Base-by-base conservation (phyloP, 1,139 yeast genomes). In the Yarrowia galli region DNA sequence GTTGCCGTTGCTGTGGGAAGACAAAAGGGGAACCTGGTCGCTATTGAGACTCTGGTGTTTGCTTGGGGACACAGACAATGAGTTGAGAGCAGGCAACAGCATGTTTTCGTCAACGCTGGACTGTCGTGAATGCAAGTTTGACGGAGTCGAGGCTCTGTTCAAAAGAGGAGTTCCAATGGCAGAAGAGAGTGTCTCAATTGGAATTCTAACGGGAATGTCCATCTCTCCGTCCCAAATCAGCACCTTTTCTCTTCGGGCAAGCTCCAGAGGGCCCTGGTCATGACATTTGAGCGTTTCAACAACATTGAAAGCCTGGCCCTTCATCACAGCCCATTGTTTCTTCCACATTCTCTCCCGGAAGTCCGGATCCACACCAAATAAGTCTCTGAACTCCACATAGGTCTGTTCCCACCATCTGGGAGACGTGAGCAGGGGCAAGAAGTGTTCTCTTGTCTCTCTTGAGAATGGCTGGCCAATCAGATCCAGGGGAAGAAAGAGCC, bases 291-390 rank as follows among this genome's bases (percentile, higher is more conserved):
- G 77, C 0, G 88, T 83, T 71, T 89, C 92, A 5, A 89, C 89
- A 9, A 89, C 89, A 72, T 89, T 89, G 77, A 88, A 89, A 0
- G 95, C 92, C 73, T 89, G 95, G 0, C 96, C 96, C 73, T 89
- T 89, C 73, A 89, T 73, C 0, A 89, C 89, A 0, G 91, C 87
- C 80, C 89, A 81, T 73, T 89, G 95, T 69, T 85, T 84, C 53
- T 78, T 79, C 88, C 91, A 89, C 87, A 88, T 83, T 64, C 91
- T 78, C 70, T 84, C 86, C 70, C 84, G 86, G 75, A 88, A 89
- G 70, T 88, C 91, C 1, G 82, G 76, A 74, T 89, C 92, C 63
- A 84, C 80, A 65, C 82, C 78, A 71, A 87, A 86, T 58, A 86
- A 78, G 53, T 80, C 79, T 42, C 83, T 80, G 68, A 89, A 79